These are phyloP conservation scores for Nicotiana sylvestris DNA, from an alignment of 257 asterid species.

Conservation along the genomic window DNA sequence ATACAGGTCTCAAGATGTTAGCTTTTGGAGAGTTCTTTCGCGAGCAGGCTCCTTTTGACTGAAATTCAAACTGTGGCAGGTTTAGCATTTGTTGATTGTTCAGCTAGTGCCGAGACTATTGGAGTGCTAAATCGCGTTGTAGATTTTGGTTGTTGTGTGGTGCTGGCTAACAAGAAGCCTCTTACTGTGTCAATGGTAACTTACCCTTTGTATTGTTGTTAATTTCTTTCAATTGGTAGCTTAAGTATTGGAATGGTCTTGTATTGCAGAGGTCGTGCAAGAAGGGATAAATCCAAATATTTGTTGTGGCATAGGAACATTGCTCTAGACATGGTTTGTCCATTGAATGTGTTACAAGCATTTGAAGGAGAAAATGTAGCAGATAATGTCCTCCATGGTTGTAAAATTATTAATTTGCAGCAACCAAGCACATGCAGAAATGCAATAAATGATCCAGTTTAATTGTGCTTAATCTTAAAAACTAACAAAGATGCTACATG, in stretches of 20 bases:
- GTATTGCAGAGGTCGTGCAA: background rate
- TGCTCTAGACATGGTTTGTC: background rate
- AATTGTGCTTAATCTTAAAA: background rate
- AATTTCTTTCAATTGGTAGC: conserved; percentile 14
- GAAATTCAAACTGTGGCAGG: conserved; percentile 39
- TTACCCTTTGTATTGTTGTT: conserved; percentile 7
- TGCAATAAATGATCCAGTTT: background rate
- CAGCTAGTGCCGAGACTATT: conserved; percentile 85
- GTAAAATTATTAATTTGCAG: background rate
- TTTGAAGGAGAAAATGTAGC: background rate
- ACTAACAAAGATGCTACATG: background rate
- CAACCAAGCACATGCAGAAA: background rate
- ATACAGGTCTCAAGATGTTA: background rate
- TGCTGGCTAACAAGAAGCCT: conserved; percentile 92
- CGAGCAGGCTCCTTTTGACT: background rate
- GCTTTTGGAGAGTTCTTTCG: background rate
- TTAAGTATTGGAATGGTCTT: background rate
- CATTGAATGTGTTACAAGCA: background rate
- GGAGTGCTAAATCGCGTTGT: conserved; percentile 48
- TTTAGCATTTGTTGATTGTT: conserved; percentile 75
- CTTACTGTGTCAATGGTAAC: conserved; percentile 72
- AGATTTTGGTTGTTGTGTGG: conserved; percentile 59
- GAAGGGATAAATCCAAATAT: background rate
- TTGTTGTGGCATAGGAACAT: background rate
- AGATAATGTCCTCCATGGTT: background rate